Percentiles rank a stretch among this genome's conserved stretches.
Conservation (phyloP, 2,329 filamentous ascomycete genomes). For the Alternaria rosae region DNA sequence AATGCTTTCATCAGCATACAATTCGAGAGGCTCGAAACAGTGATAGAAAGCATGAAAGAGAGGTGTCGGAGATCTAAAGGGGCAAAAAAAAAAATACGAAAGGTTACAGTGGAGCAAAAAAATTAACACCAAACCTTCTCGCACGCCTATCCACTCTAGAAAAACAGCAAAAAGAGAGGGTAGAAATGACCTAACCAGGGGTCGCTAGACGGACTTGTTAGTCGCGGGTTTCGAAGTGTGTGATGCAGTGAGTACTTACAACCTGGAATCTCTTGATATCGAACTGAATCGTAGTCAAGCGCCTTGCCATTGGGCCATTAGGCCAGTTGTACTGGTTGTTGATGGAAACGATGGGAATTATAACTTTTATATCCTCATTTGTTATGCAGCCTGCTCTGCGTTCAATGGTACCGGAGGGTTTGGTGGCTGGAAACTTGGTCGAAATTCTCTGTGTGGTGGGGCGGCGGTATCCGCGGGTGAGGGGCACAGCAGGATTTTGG, state of each 20-base stretch:
- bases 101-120: no score
- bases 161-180: neutral
- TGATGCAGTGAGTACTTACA: conserved; percentile 28
- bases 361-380: neutral
- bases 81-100: no score
- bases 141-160: no score
- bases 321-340: conserved; percentile 21
- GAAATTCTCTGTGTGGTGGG: neutral
- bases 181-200: conserved; percentile 1
- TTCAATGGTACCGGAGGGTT: neutral
- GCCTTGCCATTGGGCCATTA: conserved; percentile 65
- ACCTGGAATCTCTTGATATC: conserved; percentile 44
- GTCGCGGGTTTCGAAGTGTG: no score
- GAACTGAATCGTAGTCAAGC: conserved; percentile 60
- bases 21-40: no score
- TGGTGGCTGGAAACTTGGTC: neutral
- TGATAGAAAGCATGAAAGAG: no score
- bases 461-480: neutral
- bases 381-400: no score
- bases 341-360: neutral
- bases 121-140: no score
- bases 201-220: no score
- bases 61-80: no score
- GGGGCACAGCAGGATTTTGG: neutral
- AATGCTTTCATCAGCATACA: no score